phyloP scores from a whole-genome alignment of 2,329 filamentous ascomycete species.

The Dissoconium aciculare region DNA sequence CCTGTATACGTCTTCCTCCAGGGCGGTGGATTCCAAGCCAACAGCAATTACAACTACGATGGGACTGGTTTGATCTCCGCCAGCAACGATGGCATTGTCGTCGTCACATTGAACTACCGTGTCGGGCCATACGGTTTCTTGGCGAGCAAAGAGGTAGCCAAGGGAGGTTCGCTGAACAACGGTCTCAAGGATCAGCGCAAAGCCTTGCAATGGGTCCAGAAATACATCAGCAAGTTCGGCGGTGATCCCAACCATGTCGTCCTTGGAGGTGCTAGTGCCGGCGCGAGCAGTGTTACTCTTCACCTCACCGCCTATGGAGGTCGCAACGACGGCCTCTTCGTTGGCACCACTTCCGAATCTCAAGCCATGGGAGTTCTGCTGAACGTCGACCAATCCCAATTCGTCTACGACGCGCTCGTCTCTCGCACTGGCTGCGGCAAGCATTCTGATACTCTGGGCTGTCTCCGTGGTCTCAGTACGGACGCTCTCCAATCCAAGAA shows the following conservation, averaged over 20 bases:
- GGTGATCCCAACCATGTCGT: slow-evolving; percentile 54
- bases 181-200: slow-evolving; percentile 57
- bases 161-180: slow-evolving; percentile 45
- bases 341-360: slow-evolving; percentile 39
- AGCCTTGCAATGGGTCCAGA: slow-evolving; percentile 53
- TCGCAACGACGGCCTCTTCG: slow-evolving; percentile 35
- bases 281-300: slow-evolving; percentile 49
- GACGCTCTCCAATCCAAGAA: slow-evolving; percentile 33
- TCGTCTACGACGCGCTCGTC: slow-evolving; percentile 37
- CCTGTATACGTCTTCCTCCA: slow-evolving; percentile 50
- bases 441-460: slow-evolving; percentile 30
- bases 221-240: slow-evolving; percentile 52
- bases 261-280: slow-evolving; percentile 53
- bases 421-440: slow-evolving; percentile 34
- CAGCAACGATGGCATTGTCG: slow-evolving; percentile 45
- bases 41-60: slow-evolving; percentile 38
- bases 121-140: slow-evolving; percentile 63
- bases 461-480: slow-evolving; percentile 34
- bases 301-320: slow-evolving; percentile 44
- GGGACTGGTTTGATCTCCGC: slow-evolving; percentile 46
- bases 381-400: slow-evolving; percentile 36
- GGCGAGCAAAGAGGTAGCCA: slow-evolving; percentile 39
- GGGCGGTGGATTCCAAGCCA: slow-evolving; percentile 34
- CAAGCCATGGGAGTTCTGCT: slow-evolving; percentile 37
- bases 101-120: slow-evolving; percentile 63